phyloP scores from a whole-genome alignment of 805 yeast genomes.

The Candida nanaspora region DNA sequence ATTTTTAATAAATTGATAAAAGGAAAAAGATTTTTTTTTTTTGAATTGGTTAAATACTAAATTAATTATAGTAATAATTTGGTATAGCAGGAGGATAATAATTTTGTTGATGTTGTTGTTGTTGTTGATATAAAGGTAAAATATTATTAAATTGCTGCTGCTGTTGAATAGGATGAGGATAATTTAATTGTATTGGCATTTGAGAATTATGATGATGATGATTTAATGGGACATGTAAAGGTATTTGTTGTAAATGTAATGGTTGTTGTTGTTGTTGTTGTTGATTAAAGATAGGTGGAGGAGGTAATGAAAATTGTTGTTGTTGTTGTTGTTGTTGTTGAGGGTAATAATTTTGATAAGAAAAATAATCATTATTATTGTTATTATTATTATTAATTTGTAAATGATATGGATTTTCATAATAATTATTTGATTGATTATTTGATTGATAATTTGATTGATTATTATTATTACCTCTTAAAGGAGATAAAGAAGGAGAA shows the following conservation, averaged over 20 bases:
- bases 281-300: not conserved
- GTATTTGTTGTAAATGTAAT: too few species aligned
- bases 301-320: conserved; percentile 1
- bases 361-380: not conserved
- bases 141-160: too few species aligned
- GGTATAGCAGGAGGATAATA: too few species aligned
- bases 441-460: not conserved
- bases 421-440: conserved; percentile 8
- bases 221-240: too few species aligned
- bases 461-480: conserved; percentile 10
- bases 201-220: too few species aligned
- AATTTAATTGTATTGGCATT: too few species aligned
- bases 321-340: conserved; percentile 3
- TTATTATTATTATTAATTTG: not conserved
- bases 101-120: too few species aligned
- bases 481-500: conserved; percentile 9
- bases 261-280: not conserved
- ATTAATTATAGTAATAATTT: too few species aligned
- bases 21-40: too few species aligned
- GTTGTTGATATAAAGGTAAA: too few species aligned
- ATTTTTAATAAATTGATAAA: not conserved
- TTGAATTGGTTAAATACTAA: too few species aligned
- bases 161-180: too few species aligned
- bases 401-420: conserved; percentile 18
- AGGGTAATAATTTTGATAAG: conserved; percentile 13